phyloP scores from a whole-genome alignment of 192 early-diverging fungal genomes.

The Coemansia sp. region DNA sequence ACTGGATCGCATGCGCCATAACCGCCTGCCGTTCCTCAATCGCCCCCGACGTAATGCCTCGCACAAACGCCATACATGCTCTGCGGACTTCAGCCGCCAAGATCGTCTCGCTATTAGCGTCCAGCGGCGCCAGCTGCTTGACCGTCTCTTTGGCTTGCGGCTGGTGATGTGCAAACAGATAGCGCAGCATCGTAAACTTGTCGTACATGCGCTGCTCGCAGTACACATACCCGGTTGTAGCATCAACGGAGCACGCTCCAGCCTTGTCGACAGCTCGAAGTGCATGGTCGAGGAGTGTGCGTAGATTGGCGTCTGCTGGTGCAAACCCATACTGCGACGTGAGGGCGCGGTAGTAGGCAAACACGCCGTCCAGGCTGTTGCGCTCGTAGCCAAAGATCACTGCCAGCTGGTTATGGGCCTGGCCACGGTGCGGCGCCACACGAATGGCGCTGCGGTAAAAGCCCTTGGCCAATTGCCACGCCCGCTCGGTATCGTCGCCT shows the following conservation, averaged over 20 bases:
- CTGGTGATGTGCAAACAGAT: conserved; percentile 30
- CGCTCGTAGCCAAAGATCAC: conserved; percentile 45
- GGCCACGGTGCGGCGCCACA: conserved; percentile 47
- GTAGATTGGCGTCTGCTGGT: conserved; percentile 36
- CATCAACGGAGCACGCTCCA: neutral
- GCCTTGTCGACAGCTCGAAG: conserved; percentile 18
- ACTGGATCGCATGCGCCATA: conserved; percentile 24
- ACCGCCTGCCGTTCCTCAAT: conserved; percentile 18
- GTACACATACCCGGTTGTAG: conserved; percentile 16
- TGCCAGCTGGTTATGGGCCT: conserved; percentile 50
- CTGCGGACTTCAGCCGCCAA: conserved; percentile 7
- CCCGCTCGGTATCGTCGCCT: conserved; percentile 5
- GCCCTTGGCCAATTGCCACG: conserved; percentile 44
- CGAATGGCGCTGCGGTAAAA: conserved; percentile 41
- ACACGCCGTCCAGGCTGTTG: conserved; percentile 30
- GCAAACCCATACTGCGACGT: conserved; percentile 27
- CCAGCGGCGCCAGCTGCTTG: neutral
- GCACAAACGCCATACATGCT: conserved; percentile 22
- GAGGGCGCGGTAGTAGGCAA: conserved; percentile 45
- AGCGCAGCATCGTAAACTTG: conserved; percentile 39
- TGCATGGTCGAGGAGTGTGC: conserved; percentile 33
- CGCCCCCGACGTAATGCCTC: conserved; percentile 14
- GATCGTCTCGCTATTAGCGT: too few relatives aligned
- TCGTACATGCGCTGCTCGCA: conserved; percentile 28
- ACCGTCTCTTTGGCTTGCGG: neutral